Conservation (phyloP, 139 green algal genomes). For the Chlorella vulgaris region DNA sequence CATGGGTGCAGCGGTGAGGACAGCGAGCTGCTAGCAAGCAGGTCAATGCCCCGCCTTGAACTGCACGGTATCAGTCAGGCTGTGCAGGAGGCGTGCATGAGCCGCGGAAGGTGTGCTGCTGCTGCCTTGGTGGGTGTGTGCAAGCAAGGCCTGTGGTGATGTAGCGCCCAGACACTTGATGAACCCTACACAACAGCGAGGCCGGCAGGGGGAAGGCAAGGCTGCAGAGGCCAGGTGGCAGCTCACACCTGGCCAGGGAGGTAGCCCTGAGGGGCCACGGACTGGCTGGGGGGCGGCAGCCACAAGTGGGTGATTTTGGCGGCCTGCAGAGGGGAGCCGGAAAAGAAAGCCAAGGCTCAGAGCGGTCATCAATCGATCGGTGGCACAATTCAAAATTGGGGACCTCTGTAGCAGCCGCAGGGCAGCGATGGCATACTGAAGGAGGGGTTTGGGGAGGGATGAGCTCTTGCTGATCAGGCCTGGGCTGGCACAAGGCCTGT, state of each 20-base stretch:
- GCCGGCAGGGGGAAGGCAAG: background rate
- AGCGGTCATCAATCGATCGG: background rate
- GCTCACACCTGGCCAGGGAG: constrained; percentile 75
- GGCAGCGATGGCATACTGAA: too few relatives aligned
- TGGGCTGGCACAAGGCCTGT: too few relatives aligned
- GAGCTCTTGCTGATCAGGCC: too few relatives aligned
- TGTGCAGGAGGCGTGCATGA: too few relatives aligned
- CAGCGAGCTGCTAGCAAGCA: background rate
- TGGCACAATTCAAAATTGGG: background rate
- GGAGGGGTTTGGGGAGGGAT: too few relatives aligned
- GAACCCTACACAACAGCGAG: too few relatives aligned
- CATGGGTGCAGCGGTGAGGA: background rate
- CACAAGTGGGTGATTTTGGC: constrained; percentile 91
- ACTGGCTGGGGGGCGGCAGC: constrained; percentile 93
- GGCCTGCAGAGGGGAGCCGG: background rate
- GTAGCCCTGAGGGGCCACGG: constrained; percentile 87
- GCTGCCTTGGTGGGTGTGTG: too few relatives aligned
- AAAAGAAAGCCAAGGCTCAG: background rate
- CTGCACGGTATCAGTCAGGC: too few relatives aligned
- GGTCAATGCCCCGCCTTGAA: too few relatives aligned
- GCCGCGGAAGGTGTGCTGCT: too few relatives aligned
- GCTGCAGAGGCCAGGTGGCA: background rate
- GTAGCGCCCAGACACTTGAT: too few relatives aligned
- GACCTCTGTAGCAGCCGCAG: too few relatives aligned
- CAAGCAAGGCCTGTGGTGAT: background rate